These are phyloP conservation scores for Castanopsis chinensis DNA, from an alignment of 306 rosid genomes.

Conservation along the genomic window DNA sequence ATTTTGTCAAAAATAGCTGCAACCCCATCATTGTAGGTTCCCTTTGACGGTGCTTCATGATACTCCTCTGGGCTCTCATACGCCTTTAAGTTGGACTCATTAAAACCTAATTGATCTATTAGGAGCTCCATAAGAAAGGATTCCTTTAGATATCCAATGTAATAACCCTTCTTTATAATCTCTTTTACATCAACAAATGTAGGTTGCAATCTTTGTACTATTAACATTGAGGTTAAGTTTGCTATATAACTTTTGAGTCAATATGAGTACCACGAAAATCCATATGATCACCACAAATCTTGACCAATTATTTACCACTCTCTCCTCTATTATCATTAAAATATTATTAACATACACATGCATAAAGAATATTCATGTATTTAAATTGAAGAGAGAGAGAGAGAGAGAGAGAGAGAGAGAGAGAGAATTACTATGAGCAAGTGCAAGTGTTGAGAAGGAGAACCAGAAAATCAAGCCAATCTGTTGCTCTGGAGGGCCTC, in stretches of 20 bases:
- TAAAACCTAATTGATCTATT: slow-evolving; percentile 9
- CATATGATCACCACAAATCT: slow-evolving; percentile 40
- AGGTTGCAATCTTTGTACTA: slow-evolving; percentile 31
- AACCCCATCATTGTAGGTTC: slow-evolving; percentile 41
- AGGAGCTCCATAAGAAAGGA: slow-evolving; percentile 27
- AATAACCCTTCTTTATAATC: slow-evolving; percentile 14
- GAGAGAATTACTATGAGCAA: background rate
- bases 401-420: background rate
- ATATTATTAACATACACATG: background rate
- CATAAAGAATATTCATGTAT: too few relatives aligned
- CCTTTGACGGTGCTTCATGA: slow-evolving; percentile 27
- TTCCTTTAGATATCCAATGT: slow-evolving; percentile 23
- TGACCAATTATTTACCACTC: slow-evolving; percentile 24
- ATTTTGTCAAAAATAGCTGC: slow-evolving; percentile 46
- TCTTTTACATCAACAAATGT: slow-evolving; percentile 24
- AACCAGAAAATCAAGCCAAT: slow-evolving; percentile 31
- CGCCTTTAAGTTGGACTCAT: slow-evolving; percentile 14
- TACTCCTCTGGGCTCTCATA: slow-evolving; percentile 17
- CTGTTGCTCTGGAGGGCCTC: slow-evolving; percentile 22
- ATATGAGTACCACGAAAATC: slow-evolving; percentile 40
- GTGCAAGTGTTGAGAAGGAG: slow-evolving; percentile 36
- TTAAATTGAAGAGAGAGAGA: background rate
- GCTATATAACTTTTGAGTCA: slow-evolving; percentile 51
- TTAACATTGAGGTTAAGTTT: slow-evolving; percentile 39
- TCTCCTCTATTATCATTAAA: slow-evolving; percentile 21